phyloP scores from a whole-genome alignment of 2,329 filamentous ascomycete species.

The Penicillium griseofulvum region DNA sequence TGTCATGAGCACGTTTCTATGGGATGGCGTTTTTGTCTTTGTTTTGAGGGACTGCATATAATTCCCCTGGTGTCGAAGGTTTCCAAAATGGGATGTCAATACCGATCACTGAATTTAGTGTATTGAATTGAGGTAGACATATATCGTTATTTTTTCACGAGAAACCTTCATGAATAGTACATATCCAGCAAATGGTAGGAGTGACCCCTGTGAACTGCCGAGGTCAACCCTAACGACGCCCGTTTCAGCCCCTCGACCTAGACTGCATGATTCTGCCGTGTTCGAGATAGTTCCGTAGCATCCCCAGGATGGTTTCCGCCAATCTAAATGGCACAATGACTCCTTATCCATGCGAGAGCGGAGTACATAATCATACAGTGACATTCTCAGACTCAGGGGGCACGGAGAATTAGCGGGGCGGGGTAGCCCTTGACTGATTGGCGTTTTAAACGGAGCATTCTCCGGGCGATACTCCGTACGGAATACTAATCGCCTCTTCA shows the following conservation, averaged over 20 bases:
- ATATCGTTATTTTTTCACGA: not conserved
- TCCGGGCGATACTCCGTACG: not conserved
- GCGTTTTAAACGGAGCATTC: constrained; percentile 1
- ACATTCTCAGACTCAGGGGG: constrained; percentile 3
- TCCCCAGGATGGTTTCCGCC: not conserved
- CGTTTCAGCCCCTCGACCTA: not conserved
- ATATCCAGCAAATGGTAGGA: not conserved
- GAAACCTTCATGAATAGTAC: not conserved
- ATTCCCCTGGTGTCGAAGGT: constrained; percentile 22
- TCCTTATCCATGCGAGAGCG: not conserved
- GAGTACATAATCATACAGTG: not conserved
- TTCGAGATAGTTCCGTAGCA: not conserved
- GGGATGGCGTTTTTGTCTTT: constrained; percentile 24
- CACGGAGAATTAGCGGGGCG: constrained; percentile 6
- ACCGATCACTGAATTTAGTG: constrained; percentile 1
- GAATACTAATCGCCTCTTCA: not conserved
- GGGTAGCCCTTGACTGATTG: not conserved
- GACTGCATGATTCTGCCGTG: not conserved
- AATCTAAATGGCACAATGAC: not conserved
- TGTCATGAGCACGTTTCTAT: constrained; percentile 27
- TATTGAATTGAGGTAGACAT: constrained; percentile 1
- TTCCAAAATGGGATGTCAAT: constrained; percentile 11
- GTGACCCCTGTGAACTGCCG: not conserved
- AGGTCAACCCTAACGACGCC: not conserved
- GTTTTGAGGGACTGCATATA: constrained; percentile 21